Evolutionary conservation across 2,329 filamentous ascomycete genomes (phyloP).

Genomic region (Leptosphaerulina australis): DNA sequence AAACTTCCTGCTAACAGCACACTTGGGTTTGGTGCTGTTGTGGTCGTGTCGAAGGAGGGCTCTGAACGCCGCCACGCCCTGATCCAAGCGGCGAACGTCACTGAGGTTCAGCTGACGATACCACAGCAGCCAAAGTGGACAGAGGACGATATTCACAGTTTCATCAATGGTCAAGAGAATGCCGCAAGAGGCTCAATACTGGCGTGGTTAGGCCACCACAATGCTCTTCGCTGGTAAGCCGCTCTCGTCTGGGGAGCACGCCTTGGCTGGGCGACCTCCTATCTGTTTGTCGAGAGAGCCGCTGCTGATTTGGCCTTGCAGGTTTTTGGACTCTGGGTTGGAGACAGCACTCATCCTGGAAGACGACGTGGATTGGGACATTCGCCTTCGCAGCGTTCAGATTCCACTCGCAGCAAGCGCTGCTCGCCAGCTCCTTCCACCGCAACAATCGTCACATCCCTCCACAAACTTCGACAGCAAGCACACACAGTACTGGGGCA

Average conservation of each 20-base stretch:
- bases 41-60: constrained; percentile 50
- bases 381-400: constrained; percentile 52
- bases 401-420: constrained; percentile 51
- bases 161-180: constrained; percentile 45
- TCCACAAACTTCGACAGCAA: constrained; percentile 27
- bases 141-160: constrained; percentile 47
- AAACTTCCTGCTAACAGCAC: constrained; percentile 45
- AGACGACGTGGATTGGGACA: constrained; percentile 56
- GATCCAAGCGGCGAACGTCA: constrained; percentile 51
- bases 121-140: constrained; percentile 52
- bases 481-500: constrained; percentile 50
- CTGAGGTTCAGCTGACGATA: constrained; percentile 52
- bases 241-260: constrained; percentile 4
- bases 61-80: constrained; percentile 50
- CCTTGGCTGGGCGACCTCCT: constrained; percentile 18
- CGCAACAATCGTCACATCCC: constrained; percentile 22
- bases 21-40: constrained; percentile 50
- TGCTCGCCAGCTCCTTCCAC: constrained; percentile 47
- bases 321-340: constrained; percentile 51
- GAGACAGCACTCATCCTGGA: constrained; percentile 54
- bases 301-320: constrained; percentile 28
- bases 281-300: background rate
- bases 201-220: constrained; percentile 54
- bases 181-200: constrained; percentile 50
- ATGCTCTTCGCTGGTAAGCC: constrained; percentile 50